Evolutionary conservation across 306 rosid genomes (phyloP).

Genomic region (Ochetophila trinervis): DNA sequence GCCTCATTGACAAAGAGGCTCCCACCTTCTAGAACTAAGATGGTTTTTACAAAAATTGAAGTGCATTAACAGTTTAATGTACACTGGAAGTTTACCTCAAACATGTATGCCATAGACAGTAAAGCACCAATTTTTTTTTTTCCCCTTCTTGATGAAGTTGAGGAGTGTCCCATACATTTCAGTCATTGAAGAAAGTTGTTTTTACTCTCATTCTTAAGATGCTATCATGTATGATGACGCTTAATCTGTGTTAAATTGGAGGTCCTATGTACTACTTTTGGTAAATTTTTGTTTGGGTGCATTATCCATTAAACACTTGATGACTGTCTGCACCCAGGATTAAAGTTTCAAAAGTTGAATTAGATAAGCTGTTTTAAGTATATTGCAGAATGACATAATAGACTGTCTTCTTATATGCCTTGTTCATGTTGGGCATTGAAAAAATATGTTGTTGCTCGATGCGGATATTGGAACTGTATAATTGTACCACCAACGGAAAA

Average conservation of each 20-base stretch:
- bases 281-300: background rate
- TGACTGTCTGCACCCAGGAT: background rate
- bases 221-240: background rate
- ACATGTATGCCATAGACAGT: background rate
- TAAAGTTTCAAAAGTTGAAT: background rate
- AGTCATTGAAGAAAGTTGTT: background rate
- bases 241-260: background rate
- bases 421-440: background rate
- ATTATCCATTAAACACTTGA: background rate
- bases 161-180: background rate
- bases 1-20: background rate
- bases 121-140: background rate
- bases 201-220: background rate
- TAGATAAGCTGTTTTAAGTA: background rate
- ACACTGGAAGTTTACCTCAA: too few relatives aligned
- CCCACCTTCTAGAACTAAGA: background rate
- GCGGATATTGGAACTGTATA: background rate
- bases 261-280: background rate
- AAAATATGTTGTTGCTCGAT: background rate
- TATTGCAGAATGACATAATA: background rate
- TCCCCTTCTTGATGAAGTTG: background rate
- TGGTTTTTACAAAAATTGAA: background rate
- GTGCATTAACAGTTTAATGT: background rate
- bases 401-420: background rate
- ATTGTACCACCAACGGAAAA: background rate